Base-by-base conservation (phyloP, 306 rosid species). In the Erythrophleum fordii region DNA sequence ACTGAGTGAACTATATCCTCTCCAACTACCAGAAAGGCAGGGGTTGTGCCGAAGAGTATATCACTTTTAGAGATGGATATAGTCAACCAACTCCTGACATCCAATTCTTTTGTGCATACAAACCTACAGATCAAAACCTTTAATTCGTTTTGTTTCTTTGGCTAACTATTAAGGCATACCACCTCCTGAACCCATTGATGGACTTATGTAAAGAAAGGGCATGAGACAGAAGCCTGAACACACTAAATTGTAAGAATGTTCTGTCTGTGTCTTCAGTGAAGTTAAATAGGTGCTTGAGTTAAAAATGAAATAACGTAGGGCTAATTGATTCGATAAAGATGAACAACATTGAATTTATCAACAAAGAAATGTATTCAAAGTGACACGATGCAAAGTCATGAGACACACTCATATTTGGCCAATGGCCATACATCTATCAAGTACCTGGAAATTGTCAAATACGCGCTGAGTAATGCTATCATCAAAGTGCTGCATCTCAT, bases 381-480 rank as follows among this genome's bases (percentile, higher is more conserved):
- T 4, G 18, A 59, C 65, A 59, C 48, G 0, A 13, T 9, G 9
- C 13, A 42, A 11, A 48, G n/a, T 11, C 10, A 29, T 61, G 41
- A 29, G 11, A 61, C 31, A 60, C 39, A 8, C 70, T 17, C 41
- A 12, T 65, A 9, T 18, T 65, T 35, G 41, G 26, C 67, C 20
- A 29, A 60, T 22, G 26, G 44, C 68, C 61, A 26, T 5, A 48
- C 55, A 79, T 81, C 11, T 79, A 80, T 68, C 48, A 74, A 68
- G 34, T 81, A 95, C 99, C 98, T 93, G 99, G 83, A 95, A 93
- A 83, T 95, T 95, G 90, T 95, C 98, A 81, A 95, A 93, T 75
- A 87, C 29, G 55, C 98, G 98, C 29, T 79, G 94, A 39, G 94
- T 86, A 81, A 95, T 90, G 88, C 85, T 90, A 80, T 95, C 99